Conservation (phyloP, 331 rosid genomes). For the Quercus tomentella region DNA sequence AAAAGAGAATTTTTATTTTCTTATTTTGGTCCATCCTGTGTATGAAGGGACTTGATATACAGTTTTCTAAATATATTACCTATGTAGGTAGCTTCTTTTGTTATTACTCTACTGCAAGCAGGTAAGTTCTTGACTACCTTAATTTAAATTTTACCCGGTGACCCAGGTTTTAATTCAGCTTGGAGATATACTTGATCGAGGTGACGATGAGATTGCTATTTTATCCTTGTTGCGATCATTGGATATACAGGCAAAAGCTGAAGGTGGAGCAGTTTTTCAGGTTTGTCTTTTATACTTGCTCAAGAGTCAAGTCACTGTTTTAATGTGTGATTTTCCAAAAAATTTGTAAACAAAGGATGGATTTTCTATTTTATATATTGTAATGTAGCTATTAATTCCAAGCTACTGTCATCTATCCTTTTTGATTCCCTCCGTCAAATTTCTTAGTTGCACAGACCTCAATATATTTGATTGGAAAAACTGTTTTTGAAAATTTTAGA, state of each 20-base stretch:
- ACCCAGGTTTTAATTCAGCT: constrained; percentile 83
- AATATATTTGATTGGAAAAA: background rate
- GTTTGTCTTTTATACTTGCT: constrained; percentile 35
- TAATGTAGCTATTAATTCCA: background rate
- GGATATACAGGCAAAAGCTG: constrained; percentile 72
- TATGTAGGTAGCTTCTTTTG: background rate
- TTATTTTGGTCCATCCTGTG: background rate
- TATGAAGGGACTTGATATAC: background rate
- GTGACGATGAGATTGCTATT: constrained; percentile 93
- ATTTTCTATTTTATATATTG: background rate
- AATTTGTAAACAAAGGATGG: background rate
- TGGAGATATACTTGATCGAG: constrained; percentile 95
- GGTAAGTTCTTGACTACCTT: background rate
- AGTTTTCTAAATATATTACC: background rate
- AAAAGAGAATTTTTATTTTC: background rate
- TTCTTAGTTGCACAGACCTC: background rate
- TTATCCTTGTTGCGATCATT: constrained; percentile 79
- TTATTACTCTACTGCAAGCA: background rate
- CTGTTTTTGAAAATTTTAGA: constrained; percentile 1
- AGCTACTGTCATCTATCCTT: background rate
- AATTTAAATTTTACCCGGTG: background rate
- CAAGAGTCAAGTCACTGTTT: background rate
- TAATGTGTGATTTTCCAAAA: background rate
- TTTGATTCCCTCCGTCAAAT: background rate
- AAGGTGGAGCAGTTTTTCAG: constrained; percentile 98